Base-by-base conservation (phyloP, 2,329 filamentous ascomycete genomes). In the Alternaria alternata region DNA sequence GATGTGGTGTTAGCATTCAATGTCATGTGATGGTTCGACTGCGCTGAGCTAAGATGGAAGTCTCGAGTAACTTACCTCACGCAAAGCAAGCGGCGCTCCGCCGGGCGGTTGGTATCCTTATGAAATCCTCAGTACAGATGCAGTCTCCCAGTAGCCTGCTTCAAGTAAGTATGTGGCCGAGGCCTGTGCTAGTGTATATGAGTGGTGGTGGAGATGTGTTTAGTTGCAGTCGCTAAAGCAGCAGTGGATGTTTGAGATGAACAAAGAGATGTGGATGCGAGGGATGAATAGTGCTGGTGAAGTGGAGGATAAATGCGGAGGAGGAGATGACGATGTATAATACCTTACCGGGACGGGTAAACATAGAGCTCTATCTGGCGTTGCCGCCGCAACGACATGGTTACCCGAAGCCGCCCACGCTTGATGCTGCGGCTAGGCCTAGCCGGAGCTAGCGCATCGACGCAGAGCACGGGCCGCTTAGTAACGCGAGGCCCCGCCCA, bases 51-150 rank as follows among this genome's bases (percentile, higher is more conserved):
- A 20, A 42, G 41, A 43, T 44, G 44, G 22, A 58, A 49, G 24
- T 38, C 47, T 46, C 30, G 52, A 51, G 41, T 14, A 44, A 70
- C 82, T 70, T 79, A 93, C 91, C 90, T 93, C 89, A 89, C 89
- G 89, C 89, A 92, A 88, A 86, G 88, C 89, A 90, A 91, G 89
- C 89, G 88, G 89, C 87, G 77, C 70, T 85, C 86, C 88, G 90
- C 89, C 90, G 90, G 91, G 90, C 89, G 80, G 77, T 76, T 80
- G 75, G 78, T 76, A 75, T 80, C 71, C 71, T 81, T 82, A 81
- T 73, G 71, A 77, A 74, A 69, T 77, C 77, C 73, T 79, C 81
- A 78, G 71, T 78, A 77, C 75, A 78, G 74, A 68, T 73, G 72
- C 71, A 76, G 74, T 78, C 73, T 77, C 74, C 72, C 71, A 72